Evolutionary conservation across 2,329 filamentous ascomycete genomes (phyloP), one percentile per base, ranked within the genome.

Genomic region (Rutstroemia sp.): DNA sequence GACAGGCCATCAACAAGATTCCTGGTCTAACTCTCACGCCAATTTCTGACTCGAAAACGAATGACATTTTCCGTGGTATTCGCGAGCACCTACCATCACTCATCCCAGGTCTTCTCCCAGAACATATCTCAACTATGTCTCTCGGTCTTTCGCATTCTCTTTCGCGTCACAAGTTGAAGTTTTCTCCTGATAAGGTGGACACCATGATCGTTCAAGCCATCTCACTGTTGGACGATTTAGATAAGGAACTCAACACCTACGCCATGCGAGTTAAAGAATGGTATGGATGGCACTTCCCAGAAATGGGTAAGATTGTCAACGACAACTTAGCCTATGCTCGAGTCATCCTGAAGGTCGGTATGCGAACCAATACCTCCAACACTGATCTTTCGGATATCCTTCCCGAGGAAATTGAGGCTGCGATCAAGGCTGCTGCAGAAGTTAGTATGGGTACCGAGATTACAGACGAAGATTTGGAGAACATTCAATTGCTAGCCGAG

Each of bases 261-360:
- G 92, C 94, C 63, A 99, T 99, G 94, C 83, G 94, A 73, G 91
- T 96, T 60, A 97, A 97, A 84, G 94, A 99, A 75, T 99, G 94
- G 94, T 99, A 99, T 72, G 94, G 94, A 68, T 99, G 94, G 94
- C 94, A 97, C 75, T 99, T 97, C 78, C 94, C 94, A 42, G 94
- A 99, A 78, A 85, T 99, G 81, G 92, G 89, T 69, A 92, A 92
- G 76, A 96, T 97, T 69, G 81, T 96, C 65, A 95, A 95, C 73
- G 94, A 99, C 80, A 99, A 99, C 75, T 77, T 96, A 61, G 92
- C 92, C 63, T 99, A 96, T 72, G 86, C 92, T 58, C 87, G 86
- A 64, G 86, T 99, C 57, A 90, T 99, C 57, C 76, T 96, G 51
- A 82, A 86, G 63, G 89, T 95, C 78, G 94, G 94, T 65, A 89